These are phyloP conservation scores for Pythium insidiosum DNA, from an alignment of 352 stramenopile genomes.

Conservation along the genomic window DNA sequence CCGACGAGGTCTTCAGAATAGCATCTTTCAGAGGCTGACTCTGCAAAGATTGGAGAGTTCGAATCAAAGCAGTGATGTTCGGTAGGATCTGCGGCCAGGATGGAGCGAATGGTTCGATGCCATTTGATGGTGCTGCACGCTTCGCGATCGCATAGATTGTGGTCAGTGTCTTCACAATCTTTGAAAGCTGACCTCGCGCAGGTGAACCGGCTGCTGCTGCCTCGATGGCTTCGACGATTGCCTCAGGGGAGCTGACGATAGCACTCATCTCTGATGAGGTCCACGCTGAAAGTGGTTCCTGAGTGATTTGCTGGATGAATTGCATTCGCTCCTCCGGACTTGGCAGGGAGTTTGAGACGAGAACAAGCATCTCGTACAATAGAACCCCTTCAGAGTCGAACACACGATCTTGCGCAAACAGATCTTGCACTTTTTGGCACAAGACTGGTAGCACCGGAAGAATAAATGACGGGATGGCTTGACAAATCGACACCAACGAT, in stretches of 20 bases:
- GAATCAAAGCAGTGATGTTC: slow-evolving; percentile 52
- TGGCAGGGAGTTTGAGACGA: slow-evolving; percentile 75
- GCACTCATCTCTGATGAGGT: slow-evolving; percentile 53
- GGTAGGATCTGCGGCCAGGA: slow-evolving; percentile 65
- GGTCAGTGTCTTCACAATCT: slow-evolving; percentile 68
- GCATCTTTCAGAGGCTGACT: slow-evolving; percentile 37
- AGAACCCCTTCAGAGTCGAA: slow-evolving; percentile 69
- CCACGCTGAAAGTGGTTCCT: slow-evolving; percentile 55
- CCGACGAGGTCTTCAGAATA: slow-evolving; percentile 41
- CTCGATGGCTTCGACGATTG: slow-evolving; percentile 50
- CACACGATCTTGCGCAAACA: slow-evolving; percentile 68
- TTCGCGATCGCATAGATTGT: slow-evolving; percentile 76
- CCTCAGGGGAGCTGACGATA: slow-evolving; percentile 47
- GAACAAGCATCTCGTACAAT: slow-evolving; percentile 75
- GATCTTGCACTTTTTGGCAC: slow-evolving; percentile 52
- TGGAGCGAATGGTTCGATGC: slow-evolving; percentile 29
- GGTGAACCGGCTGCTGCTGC: slow-evolving; percentile 22
- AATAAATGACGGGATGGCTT: slow-evolving; percentile 65
- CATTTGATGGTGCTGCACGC: slow-evolving; percentile 24
- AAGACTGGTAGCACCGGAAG: slow-evolving; percentile 66
- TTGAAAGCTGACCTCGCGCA: slow-evolving; percentile 32
- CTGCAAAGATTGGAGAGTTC: slow-evolving; percentile 53
- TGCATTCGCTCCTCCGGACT: slow-evolving; percentile 45
- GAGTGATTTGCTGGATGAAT: slow-evolving; percentile 70
- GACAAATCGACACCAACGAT: slow-evolving; percentile 72